Base-by-base conservation (phyloP, 1,284 basidiomycete genomes). In the Pseudozyma tsukubaensis region DNA sequence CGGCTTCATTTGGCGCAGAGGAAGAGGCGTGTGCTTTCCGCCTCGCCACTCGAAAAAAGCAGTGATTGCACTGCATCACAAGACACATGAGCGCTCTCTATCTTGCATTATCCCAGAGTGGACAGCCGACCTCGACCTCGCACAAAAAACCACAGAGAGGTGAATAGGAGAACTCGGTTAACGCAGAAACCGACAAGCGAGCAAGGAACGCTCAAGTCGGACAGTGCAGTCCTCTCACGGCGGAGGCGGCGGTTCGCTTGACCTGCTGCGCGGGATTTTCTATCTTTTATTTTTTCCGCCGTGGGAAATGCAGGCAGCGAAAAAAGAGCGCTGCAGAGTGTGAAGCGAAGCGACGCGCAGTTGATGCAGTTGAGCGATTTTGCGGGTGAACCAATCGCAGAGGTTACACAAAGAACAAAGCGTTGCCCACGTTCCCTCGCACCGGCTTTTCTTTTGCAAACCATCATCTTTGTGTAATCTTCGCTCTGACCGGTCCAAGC, bases 361-460 rank as follows among this genome's bases (percentile, higher is more conserved):
- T 48, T 35, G 32, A 6, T n/a, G n/a, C n/a, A n/a, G n/a, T n/a
- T n/a, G n/a, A n/a, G n/a, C 13, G 39, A 43, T 21, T 43, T 14
- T 47, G 55, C 50, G 55, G 47, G 47, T 58, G 8, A 35, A n/a
- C 48, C 55, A 49, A 58, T 50, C 54, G 35, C 12, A 52, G 36
- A 12, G 37, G n/a, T n/a, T n/a, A n/a, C n/a, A n/a, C n/a, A n/a
- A n/a, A n/a, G n/a, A n/a, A n/a, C n/a, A n/a, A n/a, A n/a, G n/a
- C n/a, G n/a, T 45, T 59, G 56, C 44, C 18, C 65, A 68, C 65
- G 65, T 68, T 68, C 65, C 45, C 54, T 68, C 50, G 50, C 21
- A n/a, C 12, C 36, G 14, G 24, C 9, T 47, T n/a, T 21, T 19
- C 10, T 11, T 14, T 14, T 53, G 18, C 29, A 55, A 48, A 47